Conservation (phyloP, 352 stramenopile genomes). For the Globisporangium spiculum region DNA sequence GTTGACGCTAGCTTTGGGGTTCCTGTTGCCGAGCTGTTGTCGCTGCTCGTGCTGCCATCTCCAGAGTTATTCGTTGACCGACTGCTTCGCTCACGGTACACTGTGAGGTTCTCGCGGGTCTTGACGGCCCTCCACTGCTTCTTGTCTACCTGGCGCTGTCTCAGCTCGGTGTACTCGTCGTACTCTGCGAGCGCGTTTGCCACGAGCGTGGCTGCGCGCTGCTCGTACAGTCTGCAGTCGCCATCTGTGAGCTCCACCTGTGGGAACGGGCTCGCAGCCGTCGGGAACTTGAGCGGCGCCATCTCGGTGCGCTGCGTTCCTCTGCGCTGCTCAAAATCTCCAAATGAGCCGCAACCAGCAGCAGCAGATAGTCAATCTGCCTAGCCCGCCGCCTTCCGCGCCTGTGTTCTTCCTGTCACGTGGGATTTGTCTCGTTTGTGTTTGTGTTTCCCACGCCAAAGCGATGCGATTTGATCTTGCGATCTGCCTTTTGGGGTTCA, state of each 20-base stretch:
- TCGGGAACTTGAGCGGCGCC: slow-evolving; percentile 27
- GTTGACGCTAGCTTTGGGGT: neutral
- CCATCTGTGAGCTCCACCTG: slow-evolving; percentile 26
- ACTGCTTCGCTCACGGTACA: slow-evolving; percentile 12
- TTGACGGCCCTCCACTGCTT: slow-evolving; percentile 30
- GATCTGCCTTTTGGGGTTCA: neutral
- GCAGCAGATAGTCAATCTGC: no score
- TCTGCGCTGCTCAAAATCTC: neutral
- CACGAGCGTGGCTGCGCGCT: slow-evolving; percentile 27
- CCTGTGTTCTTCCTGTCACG: neutral
- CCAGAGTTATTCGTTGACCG: neutral
- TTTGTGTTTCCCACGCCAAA: neutral
- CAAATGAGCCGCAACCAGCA: neutral
- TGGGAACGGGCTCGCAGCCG: slow-evolving; percentile 20
- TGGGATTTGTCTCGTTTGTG: neutral
- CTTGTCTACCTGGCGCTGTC: slow-evolving; percentile 22
- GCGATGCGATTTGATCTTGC: neutral
- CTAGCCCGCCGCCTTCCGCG: no score
- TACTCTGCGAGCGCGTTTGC: slow-evolving; percentile 31
- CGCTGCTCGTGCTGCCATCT: neutral
- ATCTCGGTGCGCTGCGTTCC: neutral
- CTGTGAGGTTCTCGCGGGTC: slow-evolving; percentile 25
- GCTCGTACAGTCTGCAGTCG: slow-evolving; percentile 31
- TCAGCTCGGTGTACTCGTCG: slow-evolving; percentile 20
- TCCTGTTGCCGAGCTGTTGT: neutral